Percentiles rank a stretch among this genome's conserved stretches.
Evolutionary conservation across 495 filamentous ascomycete species (phyloP).

Genomic region (Hyaloscypha variabilis): DNA sequence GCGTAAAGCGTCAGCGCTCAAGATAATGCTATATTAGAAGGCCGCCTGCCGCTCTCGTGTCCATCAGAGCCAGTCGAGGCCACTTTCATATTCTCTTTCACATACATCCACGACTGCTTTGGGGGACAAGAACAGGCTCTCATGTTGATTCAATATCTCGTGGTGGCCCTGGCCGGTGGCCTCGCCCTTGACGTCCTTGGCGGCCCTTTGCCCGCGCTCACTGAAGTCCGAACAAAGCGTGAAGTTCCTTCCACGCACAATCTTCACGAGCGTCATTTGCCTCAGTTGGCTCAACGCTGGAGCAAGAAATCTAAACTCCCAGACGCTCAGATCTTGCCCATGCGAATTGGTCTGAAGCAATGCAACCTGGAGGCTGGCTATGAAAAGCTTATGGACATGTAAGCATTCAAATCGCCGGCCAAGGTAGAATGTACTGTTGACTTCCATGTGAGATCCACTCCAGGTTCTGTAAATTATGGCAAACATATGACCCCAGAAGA

Average conservation of each 20-base stretch:
- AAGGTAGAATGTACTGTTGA: conserved; percentile 6
- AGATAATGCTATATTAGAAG: too few relatives aligned
- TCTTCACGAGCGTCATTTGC: conserved; percentile 38
- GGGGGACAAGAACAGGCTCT: too few relatives aligned
- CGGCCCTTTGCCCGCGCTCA: conserved; percentile 23
- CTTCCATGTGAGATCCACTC: conserved; percentile 17
- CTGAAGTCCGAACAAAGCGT: conserved; percentile 21
- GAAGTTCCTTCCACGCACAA: conserved; percentile 33
- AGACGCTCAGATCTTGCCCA: conserved; percentile 24
- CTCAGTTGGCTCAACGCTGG: conserved; percentile 31
- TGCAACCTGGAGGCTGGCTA: conserved; percentile 52
- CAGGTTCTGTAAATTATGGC: conserved; percentile 28
- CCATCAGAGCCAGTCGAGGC: too few relatives aligned
- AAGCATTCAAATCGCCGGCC: conserved; percentile 7
- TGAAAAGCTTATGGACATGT: conserved; percentile 55
- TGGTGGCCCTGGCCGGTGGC: conserved; percentile 28
- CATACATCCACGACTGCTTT: too few relatives aligned
- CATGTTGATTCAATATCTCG: conserved; percentile 32
- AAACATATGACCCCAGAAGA: conserved; percentile 30
- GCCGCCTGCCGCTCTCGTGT: too few relatives aligned
- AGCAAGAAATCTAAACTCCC: conserved; percentile 23
- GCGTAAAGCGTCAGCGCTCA: too few relatives aligned
- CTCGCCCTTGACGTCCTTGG: conserved; percentile 29
- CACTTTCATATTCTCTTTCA: too few relatives aligned
- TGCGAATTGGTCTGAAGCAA: conserved; percentile 57